Percentiles rank a stretch among this genome's conserved stretches.
Conservation (phyloP, 495 filamentous ascomycete genomes). For the Delitschia confertaspora region DNA sequence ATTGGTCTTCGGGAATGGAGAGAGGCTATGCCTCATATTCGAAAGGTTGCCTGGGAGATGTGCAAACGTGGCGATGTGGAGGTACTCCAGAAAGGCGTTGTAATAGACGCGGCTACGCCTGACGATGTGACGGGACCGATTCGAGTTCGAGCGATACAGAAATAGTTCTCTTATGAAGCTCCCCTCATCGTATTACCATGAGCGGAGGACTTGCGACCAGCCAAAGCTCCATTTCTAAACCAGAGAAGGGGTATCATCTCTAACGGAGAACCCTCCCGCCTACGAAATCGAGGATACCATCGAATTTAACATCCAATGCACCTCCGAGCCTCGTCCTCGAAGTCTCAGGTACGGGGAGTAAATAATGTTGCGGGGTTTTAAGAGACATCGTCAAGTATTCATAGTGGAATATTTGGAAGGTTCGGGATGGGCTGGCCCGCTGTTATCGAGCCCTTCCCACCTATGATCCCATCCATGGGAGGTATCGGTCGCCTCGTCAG, state of each 20-base stretch:
- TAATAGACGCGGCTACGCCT: conserved; percentile 28
- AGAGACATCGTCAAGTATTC: no score
- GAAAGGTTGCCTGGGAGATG: conserved; percentile 34
- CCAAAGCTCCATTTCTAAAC: no score
- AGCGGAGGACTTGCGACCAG: no score
- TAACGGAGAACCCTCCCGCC: no score
- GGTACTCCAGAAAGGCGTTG: conserved; percentile 41
- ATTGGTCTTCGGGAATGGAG: conserved; percentile 35
- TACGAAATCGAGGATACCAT: neutral
- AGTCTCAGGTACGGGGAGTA: no score
- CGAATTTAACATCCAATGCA: neutral
- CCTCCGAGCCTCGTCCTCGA: no score
- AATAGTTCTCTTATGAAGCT: no score
- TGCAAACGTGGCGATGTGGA: conserved; percentile 37
- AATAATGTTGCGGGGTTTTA: no score
- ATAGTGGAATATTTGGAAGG: neutral
- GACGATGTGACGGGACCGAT: conserved; percentile 38
- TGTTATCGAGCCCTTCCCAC: conserved; percentile 25
- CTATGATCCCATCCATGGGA: conserved; percentile 19
- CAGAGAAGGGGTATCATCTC: no score
- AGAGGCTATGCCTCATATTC: conserved; percentile 38
- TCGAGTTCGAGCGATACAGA: conserved; percentile 30
- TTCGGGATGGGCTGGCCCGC: conserved; percentile 19
- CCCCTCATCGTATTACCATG: no score
- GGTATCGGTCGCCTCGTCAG: conserved; percentile 38